phyloP scores from a whole-genome alignment of 1,284 basidiomycete species.

The Tylopilus sp. region DNA sequence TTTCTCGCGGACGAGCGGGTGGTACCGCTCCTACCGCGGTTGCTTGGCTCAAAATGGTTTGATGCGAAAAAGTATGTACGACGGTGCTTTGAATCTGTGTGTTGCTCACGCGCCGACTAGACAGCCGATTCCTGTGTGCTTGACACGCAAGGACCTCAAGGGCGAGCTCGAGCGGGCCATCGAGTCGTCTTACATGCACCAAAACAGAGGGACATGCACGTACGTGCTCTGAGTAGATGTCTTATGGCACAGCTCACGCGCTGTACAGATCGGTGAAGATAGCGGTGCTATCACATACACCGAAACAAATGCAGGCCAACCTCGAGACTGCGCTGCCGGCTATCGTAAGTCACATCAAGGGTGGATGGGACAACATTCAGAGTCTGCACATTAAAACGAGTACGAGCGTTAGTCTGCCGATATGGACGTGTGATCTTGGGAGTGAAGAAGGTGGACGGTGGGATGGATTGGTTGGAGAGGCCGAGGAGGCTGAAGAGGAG shows the following conservation, averaged over 20 bases:
- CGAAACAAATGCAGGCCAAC: conserved; percentile 84
- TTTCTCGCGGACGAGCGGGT: conserved; percentile 96
- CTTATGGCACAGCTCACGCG: neutral
- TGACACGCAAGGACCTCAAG: conserved; percentile 90
- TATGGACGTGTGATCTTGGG: conserved; percentile 87
- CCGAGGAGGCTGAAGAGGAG: conserved; percentile 17
- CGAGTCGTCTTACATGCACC: conserved; percentile 93
- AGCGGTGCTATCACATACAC: conserved; percentile 78
- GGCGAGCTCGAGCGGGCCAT: conserved; percentile 92
- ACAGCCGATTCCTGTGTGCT: conserved; percentile 92
- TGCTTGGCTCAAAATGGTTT: conserved; percentile 94
- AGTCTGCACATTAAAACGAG: conserved; percentile 94
- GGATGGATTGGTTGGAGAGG: conserved; percentile 60
- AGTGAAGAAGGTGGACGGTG: conserved; percentile 71
- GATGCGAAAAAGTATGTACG: conserved; percentile 89
- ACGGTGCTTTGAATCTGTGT: neutral
- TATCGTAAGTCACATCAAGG: conserved; percentile 78
- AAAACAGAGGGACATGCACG: conserved; percentile 93
- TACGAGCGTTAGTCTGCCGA: conserved; percentile 85
- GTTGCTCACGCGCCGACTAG: conserved; percentile 51
- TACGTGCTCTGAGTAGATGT: conserved; percentile 53
- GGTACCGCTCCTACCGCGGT: conserved; percentile 86
- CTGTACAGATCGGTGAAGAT: conserved; percentile 84
- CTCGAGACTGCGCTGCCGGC: conserved; percentile 83
- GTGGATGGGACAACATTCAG: conserved; percentile 94